Evolutionary conservation across 169 alveolate species (phyloP).

Genomic region (Theileria orientalis): DNA sequence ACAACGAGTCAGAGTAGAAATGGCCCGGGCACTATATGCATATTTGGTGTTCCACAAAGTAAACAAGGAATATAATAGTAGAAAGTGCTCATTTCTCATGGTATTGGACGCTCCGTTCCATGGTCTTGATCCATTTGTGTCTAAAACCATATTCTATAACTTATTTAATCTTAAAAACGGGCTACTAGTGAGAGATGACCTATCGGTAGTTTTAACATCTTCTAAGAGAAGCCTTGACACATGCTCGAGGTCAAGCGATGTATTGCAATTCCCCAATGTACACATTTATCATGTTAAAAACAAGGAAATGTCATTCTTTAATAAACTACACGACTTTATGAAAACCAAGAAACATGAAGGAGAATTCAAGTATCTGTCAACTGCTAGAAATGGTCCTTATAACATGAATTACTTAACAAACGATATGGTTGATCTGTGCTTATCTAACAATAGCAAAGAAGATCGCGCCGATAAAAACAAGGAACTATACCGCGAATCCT

Average conservation of each 20-base stretch:
- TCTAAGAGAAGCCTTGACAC: slow-evolving; percentile 6
- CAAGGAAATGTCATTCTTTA: background rate
- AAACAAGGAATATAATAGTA: too few relatives aligned
- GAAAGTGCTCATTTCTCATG: slow-evolving; percentile 51
- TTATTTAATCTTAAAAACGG: slow-evolving; percentile 50
- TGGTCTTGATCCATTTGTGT: too few relatives aligned
- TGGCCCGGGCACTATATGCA: slow-evolving; percentile 90
- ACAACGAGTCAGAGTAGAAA: slow-evolving; percentile 86
- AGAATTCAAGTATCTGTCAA: background rate
- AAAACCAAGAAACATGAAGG: background rate
- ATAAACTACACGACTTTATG: background rate
- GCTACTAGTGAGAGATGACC: slow-evolving; percentile 36
- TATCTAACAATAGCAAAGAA: background rate
- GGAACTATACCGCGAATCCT: background rate
- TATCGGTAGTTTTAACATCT: slow-evolving; percentile 28
- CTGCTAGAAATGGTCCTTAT: background rate
- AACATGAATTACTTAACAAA: background rate
- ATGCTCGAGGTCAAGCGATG: background rate
- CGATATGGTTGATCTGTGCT: background rate
- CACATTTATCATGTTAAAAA: background rate
- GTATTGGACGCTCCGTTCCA: slow-evolving; percentile 69
- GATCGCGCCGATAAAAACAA: background rate
- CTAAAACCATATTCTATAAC: slow-evolving; percentile 71
- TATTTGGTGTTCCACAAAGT: slow-evolving; percentile 55
- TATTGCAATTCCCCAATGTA: background rate